Evolutionary conservation across 1,284 basidiomycete genomes (phyloP).

Genomic region (Apiotrichum veenhuisii): DNA sequence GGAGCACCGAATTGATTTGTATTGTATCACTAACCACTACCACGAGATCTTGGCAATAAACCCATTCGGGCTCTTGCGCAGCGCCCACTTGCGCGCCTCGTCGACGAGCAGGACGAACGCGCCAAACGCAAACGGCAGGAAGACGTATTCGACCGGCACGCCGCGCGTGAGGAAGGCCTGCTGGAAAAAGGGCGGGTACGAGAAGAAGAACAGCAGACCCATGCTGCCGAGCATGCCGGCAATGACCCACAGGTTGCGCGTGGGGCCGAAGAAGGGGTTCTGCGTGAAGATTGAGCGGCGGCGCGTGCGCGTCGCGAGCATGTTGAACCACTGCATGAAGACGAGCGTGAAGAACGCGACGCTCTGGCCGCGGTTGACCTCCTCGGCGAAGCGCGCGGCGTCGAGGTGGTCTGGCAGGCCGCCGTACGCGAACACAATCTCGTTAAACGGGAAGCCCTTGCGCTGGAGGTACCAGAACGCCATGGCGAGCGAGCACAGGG

Average conservation of each 20-base stretch:
- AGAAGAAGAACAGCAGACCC: constrained; percentile 57
- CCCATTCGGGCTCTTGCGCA: constrained; percentile 46
- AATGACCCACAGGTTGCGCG: constrained; percentile 52
- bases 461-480: constrained; percentile 54
- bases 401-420: constrained; percentile 45
- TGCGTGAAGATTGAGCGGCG: constrained; percentile 55
- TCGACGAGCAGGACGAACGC: constrained; percentile 45
- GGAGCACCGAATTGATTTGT: too few relatives aligned
- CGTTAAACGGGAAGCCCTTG: constrained; percentile 58
- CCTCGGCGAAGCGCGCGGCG: constrained; percentile 45
- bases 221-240: constrained; percentile 55
- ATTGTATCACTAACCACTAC: too few relatives aligned
- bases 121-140: constrained; percentile 53
- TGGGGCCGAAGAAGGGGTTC: constrained; percentile 43
- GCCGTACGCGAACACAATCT: constrained; percentile 57
- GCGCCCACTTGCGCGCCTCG: constrained; percentile 49
- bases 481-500: constrained; percentile 56
- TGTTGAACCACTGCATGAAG: constrained; percentile 64
- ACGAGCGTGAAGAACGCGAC: constrained; percentile 62
- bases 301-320: constrained; percentile 56
- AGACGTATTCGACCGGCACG: constrained; percentile 56
- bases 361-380: constrained; percentile 53
- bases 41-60: constrained; percentile 50
- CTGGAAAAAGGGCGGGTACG: constrained; percentile 59
- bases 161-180: constrained; percentile 57